Evolutionary conservation across 1,284 basidiomycete species (phyloP).

Genomic region (Gymnopus androsaceus): DNA sequence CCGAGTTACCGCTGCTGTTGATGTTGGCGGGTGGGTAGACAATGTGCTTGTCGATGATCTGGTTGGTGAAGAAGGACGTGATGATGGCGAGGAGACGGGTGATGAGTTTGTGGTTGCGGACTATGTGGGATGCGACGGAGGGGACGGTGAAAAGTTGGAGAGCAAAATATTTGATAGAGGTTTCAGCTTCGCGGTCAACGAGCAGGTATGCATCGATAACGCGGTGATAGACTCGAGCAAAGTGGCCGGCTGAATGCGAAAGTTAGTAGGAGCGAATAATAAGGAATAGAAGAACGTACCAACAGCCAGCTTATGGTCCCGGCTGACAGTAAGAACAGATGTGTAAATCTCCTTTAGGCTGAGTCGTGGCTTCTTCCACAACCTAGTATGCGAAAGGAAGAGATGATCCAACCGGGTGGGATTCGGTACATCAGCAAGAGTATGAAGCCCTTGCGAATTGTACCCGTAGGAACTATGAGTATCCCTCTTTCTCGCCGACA

Average conservation of each 20-base stretch:
- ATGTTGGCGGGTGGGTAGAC: slow-evolving; percentile 44
- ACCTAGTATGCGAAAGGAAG: slow-evolving; percentile 75
- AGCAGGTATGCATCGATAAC: slow-evolving; percentile 90
- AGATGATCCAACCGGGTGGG: slow-evolving; percentile 72
- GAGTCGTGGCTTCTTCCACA: slow-evolving; percentile 84
- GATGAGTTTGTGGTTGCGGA: slow-evolving; percentile 75
- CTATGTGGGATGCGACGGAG: slow-evolving; percentile 78
- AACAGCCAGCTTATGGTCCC: slow-evolving; percentile 76
- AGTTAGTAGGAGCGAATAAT: slow-evolving; percentile 11
- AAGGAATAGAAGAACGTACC: slow-evolving; percentile 45
- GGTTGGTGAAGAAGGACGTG: slow-evolving; percentile 86
- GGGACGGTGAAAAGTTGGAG: slow-evolving; percentile 91
- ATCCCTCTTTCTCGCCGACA: slow-evolving; percentile 59
- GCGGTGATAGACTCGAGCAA: slow-evolving; percentile 83
- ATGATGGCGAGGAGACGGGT: slow-evolving; percentile 80
- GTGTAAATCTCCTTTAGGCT: slow-evolving; percentile 84
- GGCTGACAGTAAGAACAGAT: slow-evolving; percentile 71
- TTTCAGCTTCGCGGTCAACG: slow-evolving; percentile 89
- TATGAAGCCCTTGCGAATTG: slow-evolving; percentile 38
- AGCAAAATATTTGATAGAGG: slow-evolving; percentile 89
- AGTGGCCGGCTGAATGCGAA: slow-evolving; percentile 67
- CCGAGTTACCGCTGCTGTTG: slow-evolving; percentile 35
- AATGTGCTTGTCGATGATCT: slow-evolving; percentile 71
- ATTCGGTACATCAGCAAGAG: slow-evolving; percentile 53
- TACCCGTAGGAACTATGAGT: slow-evolving; percentile 33